These are phyloP conservation scores for Apophysomyces sp. DNA, from an alignment of 371 early-diverging fungal genomes.

Conservation along the genomic window DNA sequence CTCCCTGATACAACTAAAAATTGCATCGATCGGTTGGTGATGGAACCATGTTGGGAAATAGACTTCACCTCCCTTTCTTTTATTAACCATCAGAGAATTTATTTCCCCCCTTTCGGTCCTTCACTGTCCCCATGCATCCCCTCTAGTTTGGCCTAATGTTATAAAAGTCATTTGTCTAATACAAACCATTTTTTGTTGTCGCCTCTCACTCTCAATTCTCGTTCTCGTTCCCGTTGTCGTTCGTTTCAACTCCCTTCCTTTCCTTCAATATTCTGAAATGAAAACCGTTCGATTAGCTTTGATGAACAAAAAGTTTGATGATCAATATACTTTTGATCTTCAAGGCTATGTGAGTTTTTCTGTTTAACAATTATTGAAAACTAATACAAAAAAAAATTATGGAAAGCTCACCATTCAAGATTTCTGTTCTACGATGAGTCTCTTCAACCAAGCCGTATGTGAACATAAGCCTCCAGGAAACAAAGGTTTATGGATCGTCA, in stretches of 20 bases:
- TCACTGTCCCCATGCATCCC: background rate
- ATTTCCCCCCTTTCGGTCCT: background rate
- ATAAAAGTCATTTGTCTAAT: background rate
- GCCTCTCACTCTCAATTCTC: background rate
- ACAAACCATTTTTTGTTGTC: background rate
- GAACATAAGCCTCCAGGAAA: constrained; percentile 31
- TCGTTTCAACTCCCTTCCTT: background rate
- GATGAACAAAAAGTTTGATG: constrained; percentile 38
- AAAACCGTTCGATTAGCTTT: constrained; percentile 37
- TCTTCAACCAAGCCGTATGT: constrained; percentile 28
- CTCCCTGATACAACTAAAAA: too few relatives aligned
- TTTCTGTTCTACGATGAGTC: constrained; percentile 22
- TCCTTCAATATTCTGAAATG: constrained; percentile 20
- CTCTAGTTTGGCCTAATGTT: background rate
- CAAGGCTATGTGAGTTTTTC: constrained; percentile 35
- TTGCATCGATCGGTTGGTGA: background rate
- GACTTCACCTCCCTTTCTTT: background rate
- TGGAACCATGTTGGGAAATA: background rate
- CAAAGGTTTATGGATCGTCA: constrained; percentile 23
- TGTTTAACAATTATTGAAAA: background rate
- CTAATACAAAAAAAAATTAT: background rate
- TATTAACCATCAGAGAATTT: background rate
- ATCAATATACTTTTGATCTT: constrained; percentile 50
- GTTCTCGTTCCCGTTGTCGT: background rate
- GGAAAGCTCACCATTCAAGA: constrained; percentile 28